phyloP scores from a whole-genome alignment of 2,329 filamentous ascomycete genomes.

The Scedosporium boydii region DNA sequence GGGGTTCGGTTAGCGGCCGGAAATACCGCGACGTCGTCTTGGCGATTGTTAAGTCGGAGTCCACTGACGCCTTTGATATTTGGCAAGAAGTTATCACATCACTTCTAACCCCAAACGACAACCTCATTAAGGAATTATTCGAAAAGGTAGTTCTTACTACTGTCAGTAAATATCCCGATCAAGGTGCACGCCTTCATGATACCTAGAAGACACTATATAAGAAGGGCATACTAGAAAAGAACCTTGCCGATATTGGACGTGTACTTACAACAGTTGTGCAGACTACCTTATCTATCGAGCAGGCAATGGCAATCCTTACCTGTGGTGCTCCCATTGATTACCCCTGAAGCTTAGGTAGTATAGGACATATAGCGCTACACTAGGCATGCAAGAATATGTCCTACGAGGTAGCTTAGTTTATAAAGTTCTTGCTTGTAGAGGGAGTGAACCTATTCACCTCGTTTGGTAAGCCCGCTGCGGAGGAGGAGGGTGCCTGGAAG shows the following conservation, averaged over 20 bases:
- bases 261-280: not conserved
- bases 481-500: not conserved
- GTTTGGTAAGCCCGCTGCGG: not conserved
- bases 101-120: not conserved
- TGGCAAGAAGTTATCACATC: not conserved
- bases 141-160: not conserved
- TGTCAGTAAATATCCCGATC: not conserved
- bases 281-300: not conserved
- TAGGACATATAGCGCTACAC: not conserved
- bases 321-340: not conserved
- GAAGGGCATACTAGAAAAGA: no score
- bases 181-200: not conserved
- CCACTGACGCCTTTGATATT: not conserved
- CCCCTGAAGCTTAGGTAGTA: not conserved
- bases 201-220: not conserved
- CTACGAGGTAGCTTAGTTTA: not conserved
- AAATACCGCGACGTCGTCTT: not conserved
- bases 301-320: not conserved
- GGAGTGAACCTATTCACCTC: not conserved
- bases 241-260: not conserved
- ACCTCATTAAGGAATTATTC: not conserved
- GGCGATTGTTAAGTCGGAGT: not conserved
- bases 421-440: not conserved
- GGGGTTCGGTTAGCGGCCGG: no score
- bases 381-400: not conserved